phyloP scores from a whole-genome alignment of 805 yeast species.

The Alloascoidea africana region DNA sequence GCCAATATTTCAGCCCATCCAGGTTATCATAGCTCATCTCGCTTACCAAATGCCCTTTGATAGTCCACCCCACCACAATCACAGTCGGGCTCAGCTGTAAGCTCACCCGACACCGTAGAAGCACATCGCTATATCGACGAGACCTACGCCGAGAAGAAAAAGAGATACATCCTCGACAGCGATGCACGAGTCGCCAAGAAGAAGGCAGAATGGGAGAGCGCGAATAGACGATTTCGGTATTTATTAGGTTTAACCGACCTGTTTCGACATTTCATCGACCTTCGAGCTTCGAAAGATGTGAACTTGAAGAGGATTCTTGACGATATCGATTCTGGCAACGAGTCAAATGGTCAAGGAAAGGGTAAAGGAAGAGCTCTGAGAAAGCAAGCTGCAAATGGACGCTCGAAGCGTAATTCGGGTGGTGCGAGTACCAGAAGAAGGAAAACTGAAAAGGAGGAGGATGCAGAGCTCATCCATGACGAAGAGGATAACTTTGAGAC shows the following conservation, averaged over 20 bases:
- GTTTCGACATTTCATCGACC: constrained; percentile 76
- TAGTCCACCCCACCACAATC: too few species aligned
- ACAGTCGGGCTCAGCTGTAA: too few species aligned
- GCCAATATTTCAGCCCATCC: too few species aligned
- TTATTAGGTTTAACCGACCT: constrained; percentile 71
- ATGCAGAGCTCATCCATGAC: constrained; percentile 55
- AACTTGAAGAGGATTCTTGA: constrained; percentile 26
- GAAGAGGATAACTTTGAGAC: constrained; percentile 1
- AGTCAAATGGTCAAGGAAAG: constrained; percentile 6
- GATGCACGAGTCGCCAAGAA: neutral
- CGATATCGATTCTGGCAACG: constrained; percentile 13
- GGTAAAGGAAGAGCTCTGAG: constrained; percentile 6
- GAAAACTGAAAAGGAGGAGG: constrained; percentile 73
- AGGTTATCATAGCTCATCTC: too few species aligned
- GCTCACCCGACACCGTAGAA: too few species aligned
- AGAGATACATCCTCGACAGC: neutral
- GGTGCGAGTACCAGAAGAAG: constrained; percentile 29
- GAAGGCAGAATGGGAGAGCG: constrained; percentile 53
- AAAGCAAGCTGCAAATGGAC: too few species aligned
- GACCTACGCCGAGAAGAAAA: neutral
- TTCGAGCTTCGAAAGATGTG: constrained; percentile 67
- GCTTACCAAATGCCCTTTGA: too few species aligned
- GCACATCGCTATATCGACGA: too few species aligned
- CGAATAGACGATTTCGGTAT: constrained; percentile 68
- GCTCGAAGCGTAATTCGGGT: constrained; percentile 4